Evolutionary conservation across 2,329 filamentous ascomycete species (phyloP).

Genomic region (Tolypocladium amazonense): DNA sequence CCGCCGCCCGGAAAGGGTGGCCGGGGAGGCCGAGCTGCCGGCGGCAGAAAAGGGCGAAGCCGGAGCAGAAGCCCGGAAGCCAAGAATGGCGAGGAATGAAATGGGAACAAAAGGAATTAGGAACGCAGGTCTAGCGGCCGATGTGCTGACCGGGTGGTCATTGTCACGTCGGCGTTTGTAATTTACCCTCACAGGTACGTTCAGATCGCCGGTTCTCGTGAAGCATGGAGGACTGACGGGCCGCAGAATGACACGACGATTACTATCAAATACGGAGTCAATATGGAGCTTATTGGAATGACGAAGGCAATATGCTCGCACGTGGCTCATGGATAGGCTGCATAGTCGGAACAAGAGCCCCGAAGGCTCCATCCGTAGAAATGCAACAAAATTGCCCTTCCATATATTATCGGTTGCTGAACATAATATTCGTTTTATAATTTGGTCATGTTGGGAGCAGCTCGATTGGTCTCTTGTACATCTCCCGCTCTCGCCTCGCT

Average conservation of each 20-base stretch:
- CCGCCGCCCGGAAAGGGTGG: conserved; percentile 51
- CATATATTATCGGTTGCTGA: too few species aligned
- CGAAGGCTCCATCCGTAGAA: not conserved
- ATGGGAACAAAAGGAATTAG: too few species aligned
- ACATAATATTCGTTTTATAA: too few species aligned
- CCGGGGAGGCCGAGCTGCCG: conserved; percentile 24
- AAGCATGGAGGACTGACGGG: not conserved
- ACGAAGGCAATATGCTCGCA: not conserved
- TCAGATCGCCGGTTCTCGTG: not conserved
- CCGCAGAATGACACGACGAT: not conserved
- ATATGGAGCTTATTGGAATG: not conserved
- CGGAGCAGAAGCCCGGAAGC: conserved; percentile 37
- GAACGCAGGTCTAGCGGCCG: not conserved
- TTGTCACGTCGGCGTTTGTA: conserved; percentile 5
- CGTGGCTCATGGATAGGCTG: not conserved
- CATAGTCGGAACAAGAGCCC: not conserved
- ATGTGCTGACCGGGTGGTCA: not conserved
- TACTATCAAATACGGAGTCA: not conserved
- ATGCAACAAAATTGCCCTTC: not conserved
- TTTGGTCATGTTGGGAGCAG: too few species aligned
- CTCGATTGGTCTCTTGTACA: too few species aligned
- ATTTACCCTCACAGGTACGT: not conserved
- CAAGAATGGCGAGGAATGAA: conserved; percentile 21
- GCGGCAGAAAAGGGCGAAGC: conserved; percentile 33
- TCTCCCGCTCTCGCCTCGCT: too few species aligned